These are phyloP conservation scores for Rosa lucieae DNA, from an alignment of 306 rosid genomes.

Conservation along the genomic window DNA sequence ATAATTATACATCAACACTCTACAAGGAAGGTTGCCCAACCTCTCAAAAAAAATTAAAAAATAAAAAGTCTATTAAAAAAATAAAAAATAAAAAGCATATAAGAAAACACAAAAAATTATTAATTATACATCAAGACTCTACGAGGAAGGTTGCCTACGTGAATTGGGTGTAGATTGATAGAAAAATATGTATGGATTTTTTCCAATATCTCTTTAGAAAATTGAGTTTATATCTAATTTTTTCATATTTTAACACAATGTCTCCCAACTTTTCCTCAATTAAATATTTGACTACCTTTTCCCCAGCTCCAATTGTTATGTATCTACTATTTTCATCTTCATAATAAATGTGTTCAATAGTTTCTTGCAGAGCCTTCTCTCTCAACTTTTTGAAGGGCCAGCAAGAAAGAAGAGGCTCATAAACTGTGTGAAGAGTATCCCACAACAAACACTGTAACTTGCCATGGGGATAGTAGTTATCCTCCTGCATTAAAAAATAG, in stretches of 20 bases:
- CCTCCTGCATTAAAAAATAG: slow-evolving; percentile 15
- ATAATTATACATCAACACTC: no score
- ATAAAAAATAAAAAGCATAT: no score
- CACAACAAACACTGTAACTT: slow-evolving; percentile 24
- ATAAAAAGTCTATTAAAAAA: no score
- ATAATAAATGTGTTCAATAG: slow-evolving; percentile 27
- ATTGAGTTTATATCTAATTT: no score
- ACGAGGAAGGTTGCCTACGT: no score
- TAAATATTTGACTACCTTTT: slow-evolving; percentile 31
- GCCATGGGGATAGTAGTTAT: slow-evolving; percentile 25
- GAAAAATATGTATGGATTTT: no score
- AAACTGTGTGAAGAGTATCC: slow-evolving; percentile 26
- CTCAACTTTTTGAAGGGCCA: slow-evolving; percentile 34
- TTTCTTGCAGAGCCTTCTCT: slow-evolving; percentile 20
- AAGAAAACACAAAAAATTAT: no score
- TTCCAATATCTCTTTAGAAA: no score
- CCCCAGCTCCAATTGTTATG: slow-evolving; percentile 31
- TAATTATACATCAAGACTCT: no score
- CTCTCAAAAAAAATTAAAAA: no score
- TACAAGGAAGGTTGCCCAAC: no score
- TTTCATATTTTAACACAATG: neutral
- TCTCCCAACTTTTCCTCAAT: neutral
- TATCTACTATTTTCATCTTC: slow-evolving; percentile 32
- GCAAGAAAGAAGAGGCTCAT: slow-evolving; percentile 27
- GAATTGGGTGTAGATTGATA: no score